These are phyloP conservation scores for Xylariaceae sp. DNA, from an alignment of 2,329 filamentous ascomycete genomes.

Conservation along the genomic window DNA sequence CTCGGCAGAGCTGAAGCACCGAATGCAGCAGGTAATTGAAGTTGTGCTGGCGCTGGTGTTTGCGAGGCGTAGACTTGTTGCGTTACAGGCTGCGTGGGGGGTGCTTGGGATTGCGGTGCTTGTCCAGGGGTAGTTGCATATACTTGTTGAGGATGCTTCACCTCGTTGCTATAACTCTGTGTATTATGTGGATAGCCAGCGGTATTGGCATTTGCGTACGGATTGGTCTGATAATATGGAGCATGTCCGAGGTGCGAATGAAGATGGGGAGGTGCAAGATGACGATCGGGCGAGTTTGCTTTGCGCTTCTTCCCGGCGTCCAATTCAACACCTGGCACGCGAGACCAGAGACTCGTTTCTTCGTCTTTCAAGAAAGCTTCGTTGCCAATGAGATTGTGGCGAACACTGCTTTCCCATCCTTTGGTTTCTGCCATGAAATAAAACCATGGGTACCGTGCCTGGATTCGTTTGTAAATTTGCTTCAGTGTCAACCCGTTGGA, in stretches of 20 bases:
- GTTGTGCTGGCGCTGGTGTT: conserved; percentile 29
- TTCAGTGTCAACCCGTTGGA: conserved; percentile 56
- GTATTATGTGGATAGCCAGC: conserved; percentile 23
- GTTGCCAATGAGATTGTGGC: conserved; percentile 62
- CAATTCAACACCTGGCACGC: conserved; percentile 56
- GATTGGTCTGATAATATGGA: conserved; percentile 30
- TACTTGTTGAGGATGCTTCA: conserved; percentile 22
- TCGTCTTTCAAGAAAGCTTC: conserved; percentile 60
- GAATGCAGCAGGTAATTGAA: conserved; percentile 24
- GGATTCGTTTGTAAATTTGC: conserved; percentile 63
- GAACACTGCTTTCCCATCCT: conserved; percentile 65
- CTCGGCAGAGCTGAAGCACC: conserved; percentile 21
- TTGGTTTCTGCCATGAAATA: conserved; percentile 60
- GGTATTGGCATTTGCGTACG: conserved; percentile 26
- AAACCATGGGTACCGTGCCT: conserved; percentile 57
- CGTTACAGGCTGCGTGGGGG: conserved; percentile 21
- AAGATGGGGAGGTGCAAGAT: conserved; percentile 27
- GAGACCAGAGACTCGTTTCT: conserved; percentile 54
- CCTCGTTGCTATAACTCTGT: conserved; percentile 22
- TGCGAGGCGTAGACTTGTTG: conserved; percentile 27
- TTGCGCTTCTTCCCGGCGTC: conserved; percentile 62
- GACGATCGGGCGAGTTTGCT: conserved; percentile 50
- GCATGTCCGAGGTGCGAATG: conserved; percentile 29
- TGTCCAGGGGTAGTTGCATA: conserved; percentile 23
- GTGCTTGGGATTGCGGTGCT: conserved; percentile 20